Conservation (phyloP, 2,329 filamentous ascomycete species). For the Samsoniella hepiali region DNA sequence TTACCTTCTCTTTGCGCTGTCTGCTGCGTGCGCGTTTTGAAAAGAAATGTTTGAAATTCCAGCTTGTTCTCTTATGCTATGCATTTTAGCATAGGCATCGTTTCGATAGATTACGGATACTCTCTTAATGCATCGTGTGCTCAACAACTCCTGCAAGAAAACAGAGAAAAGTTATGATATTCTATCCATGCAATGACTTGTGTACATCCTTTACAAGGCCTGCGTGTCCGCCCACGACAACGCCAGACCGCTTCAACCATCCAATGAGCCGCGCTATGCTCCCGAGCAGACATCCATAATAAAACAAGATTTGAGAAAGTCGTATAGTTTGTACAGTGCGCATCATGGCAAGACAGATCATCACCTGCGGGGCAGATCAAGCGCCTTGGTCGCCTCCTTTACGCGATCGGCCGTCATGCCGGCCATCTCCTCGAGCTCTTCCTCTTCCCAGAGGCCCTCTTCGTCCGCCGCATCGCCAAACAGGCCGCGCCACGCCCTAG, state of each 20-base stretch:
- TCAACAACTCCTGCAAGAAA: not conserved
- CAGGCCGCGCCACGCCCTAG: slow-evolving; percentile 70
- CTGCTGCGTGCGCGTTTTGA: not conserved
- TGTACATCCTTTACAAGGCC: slow-evolving; percentile 9
- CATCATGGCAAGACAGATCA: not conserved
- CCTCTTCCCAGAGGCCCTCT: slow-evolving; percentile 57
- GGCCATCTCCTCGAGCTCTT: slow-evolving; percentile 45
- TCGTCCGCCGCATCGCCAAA: slow-evolving; percentile 58
- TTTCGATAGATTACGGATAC: not conserved
- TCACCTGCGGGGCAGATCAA: slow-evolving; percentile 10
- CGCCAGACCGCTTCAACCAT: not conserved
- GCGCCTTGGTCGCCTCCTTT: slow-evolving; percentile 20
- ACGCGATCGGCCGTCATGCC: slow-evolving; percentile 33
- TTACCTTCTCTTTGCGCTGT: not conserved
- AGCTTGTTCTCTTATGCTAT: not conserved
- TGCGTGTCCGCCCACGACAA: not conserved
- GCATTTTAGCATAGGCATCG: not conserved
- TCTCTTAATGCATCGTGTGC: slow-evolving; percentile 1
- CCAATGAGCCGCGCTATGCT: slow-evolving; percentile 1
- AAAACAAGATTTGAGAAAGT: slow-evolving; percentile 13
- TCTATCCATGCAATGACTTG: slow-evolving; percentile 15
- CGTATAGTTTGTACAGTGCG: slow-evolving; percentile 14
- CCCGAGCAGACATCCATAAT: slow-evolving; percentile 25
- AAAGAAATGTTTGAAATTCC: not conserved
- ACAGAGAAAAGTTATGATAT: slow-evolving; percentile 10